A percentile compares a stretch with the other conserved stretches of the same genome.
Conservation (phyloP, 202 grass and related monocot species). For the Setaria viridis region DNA sequence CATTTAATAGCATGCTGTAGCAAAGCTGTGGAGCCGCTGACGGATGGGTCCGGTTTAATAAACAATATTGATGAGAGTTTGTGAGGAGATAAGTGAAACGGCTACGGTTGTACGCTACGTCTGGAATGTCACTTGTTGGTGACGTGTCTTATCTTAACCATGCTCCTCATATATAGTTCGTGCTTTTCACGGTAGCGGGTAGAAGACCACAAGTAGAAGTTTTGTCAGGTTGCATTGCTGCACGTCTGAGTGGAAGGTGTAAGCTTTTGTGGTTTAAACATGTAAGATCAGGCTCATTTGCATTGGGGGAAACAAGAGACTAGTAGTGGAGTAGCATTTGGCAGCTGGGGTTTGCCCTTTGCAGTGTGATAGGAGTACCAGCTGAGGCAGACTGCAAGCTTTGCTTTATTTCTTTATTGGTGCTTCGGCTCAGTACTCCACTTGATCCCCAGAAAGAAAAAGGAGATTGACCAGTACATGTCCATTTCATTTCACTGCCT, state of each 20-base stretch:
- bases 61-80: no score
- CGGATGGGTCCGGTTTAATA: no score
- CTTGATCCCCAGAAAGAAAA: slow-evolving; percentile 28
- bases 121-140: no score
- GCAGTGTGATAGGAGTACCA: background rate
- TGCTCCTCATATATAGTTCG: no score
- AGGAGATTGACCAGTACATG: slow-evolving; percentile 33
- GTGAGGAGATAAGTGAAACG: no score
- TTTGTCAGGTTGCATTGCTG: slow-evolving; percentile 23
- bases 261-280: background rate
- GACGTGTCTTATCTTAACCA: no score
- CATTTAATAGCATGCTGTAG: no score
- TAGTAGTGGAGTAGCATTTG: background rate
- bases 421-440: background rate
- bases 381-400: background rate
- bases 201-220: background rate
- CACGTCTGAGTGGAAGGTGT: background rate
- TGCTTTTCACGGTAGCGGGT: slow-evolving; percentile 23
- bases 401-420: slow-evolving; percentile 6
- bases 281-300: background rate
- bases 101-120: no score
- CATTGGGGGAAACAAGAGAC: background rate
- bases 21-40: no score
- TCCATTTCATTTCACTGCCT: slow-evolving; percentile 18
- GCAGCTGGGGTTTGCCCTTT: background rate